Percentiles rank a stretch among this genome's conserved stretches.
Conservation (phyloP, 1,284 basidiomycete species). For the Marasmius oreades region DNA sequence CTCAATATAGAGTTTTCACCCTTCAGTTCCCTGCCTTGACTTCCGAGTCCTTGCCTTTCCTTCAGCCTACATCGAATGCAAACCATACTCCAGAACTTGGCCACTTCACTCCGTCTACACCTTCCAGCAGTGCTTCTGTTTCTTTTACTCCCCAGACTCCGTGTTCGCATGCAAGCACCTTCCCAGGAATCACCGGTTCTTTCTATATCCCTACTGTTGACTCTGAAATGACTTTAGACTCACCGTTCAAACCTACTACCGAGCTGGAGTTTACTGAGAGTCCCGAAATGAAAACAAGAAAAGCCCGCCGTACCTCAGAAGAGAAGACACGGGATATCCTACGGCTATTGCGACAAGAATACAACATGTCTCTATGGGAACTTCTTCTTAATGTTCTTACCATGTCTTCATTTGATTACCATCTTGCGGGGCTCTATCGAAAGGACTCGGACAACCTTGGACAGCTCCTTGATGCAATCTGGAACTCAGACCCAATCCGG, state of each 20-base stretch:
- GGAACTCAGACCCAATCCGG: not conserved
- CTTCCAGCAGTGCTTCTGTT: not conserved
- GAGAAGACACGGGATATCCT: not conserved
- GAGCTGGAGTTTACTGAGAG: not conserved
- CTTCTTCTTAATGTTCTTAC: not conserved
- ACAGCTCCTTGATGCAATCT: not conserved
- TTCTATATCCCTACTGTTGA: not conserved
- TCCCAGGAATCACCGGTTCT: not conserved
- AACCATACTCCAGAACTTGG: not conserved
- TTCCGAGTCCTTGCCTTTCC: not conserved
- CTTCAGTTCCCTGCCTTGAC: not conserved
- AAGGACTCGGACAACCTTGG: not conserved
- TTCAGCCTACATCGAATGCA: not conserved
- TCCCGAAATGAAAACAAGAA: not conserved
- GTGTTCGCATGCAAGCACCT: not conserved
- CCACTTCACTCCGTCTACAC: not conserved
- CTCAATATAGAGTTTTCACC: not conserved
- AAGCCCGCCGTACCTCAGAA: not conserved
- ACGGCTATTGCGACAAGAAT: not conserved
- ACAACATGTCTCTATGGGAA: not conserved
- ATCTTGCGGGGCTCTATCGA: not conserved
- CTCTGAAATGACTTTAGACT: not conserved
- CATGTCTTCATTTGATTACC: not conserved
- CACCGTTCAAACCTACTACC: not conserved
- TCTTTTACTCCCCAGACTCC: not conserved